Base-by-base conservation (phyloP, 2,329 filamentous ascomycete genomes). In the Pseudogymnoascus sp. region DNA sequence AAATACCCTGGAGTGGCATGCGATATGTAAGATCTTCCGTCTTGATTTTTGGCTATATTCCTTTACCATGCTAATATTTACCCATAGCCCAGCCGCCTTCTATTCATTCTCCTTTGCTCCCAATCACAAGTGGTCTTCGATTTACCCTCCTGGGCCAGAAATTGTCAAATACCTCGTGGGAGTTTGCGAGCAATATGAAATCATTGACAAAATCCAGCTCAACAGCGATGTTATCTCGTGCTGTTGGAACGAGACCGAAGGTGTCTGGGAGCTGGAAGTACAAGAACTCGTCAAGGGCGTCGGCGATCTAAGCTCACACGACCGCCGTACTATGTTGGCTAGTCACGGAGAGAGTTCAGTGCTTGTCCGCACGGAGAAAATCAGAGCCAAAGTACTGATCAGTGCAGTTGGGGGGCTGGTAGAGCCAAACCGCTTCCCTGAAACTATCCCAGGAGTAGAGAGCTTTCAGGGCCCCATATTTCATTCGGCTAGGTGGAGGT, bases 41-140 rank as follows among this genome's bases (percentile, higher is more conserved):
- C 31, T 24, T 40, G 35, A 29, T 8, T 37, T 33, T 1, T 35
- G 39, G 13, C 8, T 39, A 54, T 59, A 17, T 13, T 13, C 13
- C 13, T 40, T 29, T 54, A 11, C 39, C 17, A 13, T 63, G 41
- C 59, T 63, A 39, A 54, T 71, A 68, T 44, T 41, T 33, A 61
- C 60, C 36, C n/a, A 68, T 59, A 81, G 81, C 26, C 83, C 82
- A 3, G 79, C 81, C 1, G 63, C 77, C 6, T 78, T 83, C 60
- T 84, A 84, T 68, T 81, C 78, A 7, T 84, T 81, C 69, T 81
- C 79, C 4, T 84, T 84, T 65, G 75, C 76, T 6, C 79, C 76
- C 41, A 83, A 83, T 61, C 72, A 76, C 4, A 69, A 76, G 44
- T 84, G 81, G 81, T 77, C 77, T 1, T 74, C 74, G 1, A 70